Evolutionary conservation across 768 basidiomycete species (phyloP), one percentile per base, ranked within the genome.

Genomic region (Bullera alba): DNA sequence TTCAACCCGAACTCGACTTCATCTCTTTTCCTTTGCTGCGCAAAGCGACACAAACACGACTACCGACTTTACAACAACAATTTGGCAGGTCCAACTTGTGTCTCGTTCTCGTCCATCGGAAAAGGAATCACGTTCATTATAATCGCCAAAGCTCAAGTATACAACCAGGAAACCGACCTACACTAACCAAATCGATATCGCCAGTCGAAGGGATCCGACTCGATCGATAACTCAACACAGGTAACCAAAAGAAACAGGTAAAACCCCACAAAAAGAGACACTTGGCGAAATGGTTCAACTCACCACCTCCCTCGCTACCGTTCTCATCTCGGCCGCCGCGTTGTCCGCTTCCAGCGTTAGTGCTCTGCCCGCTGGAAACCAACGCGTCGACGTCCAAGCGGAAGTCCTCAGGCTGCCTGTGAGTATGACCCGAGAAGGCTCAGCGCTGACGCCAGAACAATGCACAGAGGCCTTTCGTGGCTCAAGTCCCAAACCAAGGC

Each of bases 241-340:
- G 32, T 35, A 35, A 12, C 32, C n/a, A n/a, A n/a, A 7, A 17
- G 17, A 39, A 16, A 19, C 38, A 17, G 23, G 23, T 17, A 44
- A 30, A 28, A 19, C 4, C n/a, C 17, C n/a, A 26, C 15, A n/a
- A 30, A 48, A 36, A 15, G 23, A 48, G 23, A 8, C 26, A 25
- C 26, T 3, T 19, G 17, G 26, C 56, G 46, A 41, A 15, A 57
- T 57, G 56, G 56, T 57, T 29, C 28, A 38, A n/a, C 17, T 57
- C 38, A 34, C 55, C n/a, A 37, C 48, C 45, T 49, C 56, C n/a
- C 22, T 57, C 32, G 54, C 54, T 2, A 32, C 50, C 5, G 50
- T 48, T 16, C 29, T 57, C 35, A 42, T 57, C 47, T 50, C 46
- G 41, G 51, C 54, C 4, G 55, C 55, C 4, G 55, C 47, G 7